Percentiles rank a stretch among this genome's conserved stretches.
These are phyloP conservation scores for Crotalaria pallida DNA, from an alignment of 306 rosid species.

Conservation along the genomic window DNA sequence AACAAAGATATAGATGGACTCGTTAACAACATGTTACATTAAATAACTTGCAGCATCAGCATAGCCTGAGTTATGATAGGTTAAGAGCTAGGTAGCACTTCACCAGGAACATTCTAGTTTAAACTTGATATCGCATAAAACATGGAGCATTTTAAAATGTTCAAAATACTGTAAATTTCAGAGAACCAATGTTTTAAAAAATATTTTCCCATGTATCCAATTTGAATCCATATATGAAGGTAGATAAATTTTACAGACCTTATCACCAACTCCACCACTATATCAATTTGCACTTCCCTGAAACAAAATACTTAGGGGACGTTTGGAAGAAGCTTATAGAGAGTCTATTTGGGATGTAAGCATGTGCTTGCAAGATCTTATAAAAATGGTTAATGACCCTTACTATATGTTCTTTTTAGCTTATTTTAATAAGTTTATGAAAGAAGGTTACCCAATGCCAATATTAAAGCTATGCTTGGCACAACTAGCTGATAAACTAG, in stretches of 20 bases:
- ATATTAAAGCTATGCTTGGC: too few relatives aligned
- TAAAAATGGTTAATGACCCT: too few relatives aligned
- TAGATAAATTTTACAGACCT: too few relatives aligned
- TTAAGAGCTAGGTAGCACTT: background rate
- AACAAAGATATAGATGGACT: background rate
- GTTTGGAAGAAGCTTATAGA: too few relatives aligned
- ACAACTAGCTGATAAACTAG: too few relatives aligned
- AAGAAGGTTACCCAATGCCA: too few relatives aligned
- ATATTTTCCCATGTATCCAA: background rate
- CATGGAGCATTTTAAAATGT: background rate
- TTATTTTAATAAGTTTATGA: too few relatives aligned
- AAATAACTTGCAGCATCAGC: constrained; percentile 9
- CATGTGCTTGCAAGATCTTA: too few relatives aligned
- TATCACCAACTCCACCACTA: background rate
- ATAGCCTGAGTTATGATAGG: background rate
- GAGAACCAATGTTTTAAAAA: background rate
- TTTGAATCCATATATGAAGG: too few relatives aligned
- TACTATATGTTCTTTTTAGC: too few relatives aligned
- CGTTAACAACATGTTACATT: background rate
- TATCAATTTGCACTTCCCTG: background rate
- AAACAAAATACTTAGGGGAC: too few relatives aligned
- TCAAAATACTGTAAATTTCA: background rate
- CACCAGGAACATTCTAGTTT: background rate
- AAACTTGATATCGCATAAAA: background rate
- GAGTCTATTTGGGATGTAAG: too few relatives aligned